Evolutionary conservation across 2,329 filamentous ascomycete genomes (phyloP).

Genomic region (Diplodia sapinea): DNA sequence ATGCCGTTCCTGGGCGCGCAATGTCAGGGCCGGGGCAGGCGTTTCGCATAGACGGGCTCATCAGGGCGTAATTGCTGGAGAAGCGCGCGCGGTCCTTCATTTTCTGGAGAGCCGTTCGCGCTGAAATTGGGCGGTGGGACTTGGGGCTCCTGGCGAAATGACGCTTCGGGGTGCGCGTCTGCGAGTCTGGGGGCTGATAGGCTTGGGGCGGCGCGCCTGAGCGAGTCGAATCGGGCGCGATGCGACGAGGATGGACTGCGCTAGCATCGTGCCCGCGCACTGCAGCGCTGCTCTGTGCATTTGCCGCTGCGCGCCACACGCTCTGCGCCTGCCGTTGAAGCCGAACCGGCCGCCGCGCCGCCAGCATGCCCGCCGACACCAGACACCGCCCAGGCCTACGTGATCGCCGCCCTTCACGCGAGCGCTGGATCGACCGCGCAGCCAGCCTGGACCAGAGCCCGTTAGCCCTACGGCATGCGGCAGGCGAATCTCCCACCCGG

Average conservation of each 20-base stretch:
- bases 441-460: constrained; percentile 21
- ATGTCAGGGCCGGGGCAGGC: background rate
- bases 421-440: constrained; percentile 31
- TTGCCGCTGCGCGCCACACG: constrained; percentile 25
- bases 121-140: constrained; percentile 11
- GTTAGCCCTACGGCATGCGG: constrained; percentile 32
- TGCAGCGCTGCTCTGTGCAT: constrained; percentile 21
- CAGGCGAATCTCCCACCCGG: constrained; percentile 30
- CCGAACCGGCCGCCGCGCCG: constrained; percentile 11
- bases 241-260: constrained; percentile 23
- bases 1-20: background rate
- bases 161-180: constrained; percentile 10
- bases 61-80: constrained; percentile 23
- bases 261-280: constrained; percentile 21
- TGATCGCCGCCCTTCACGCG: constrained; percentile 31
- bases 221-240: constrained; percentile 14
- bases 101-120: constrained; percentile 2
- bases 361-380: background rate
- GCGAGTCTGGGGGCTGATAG: constrained; percentile 4
- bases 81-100: constrained; percentile 27
- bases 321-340: constrained; percentile 26
- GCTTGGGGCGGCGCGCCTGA: constrained; percentile 23
- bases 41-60: constrained; percentile 27
- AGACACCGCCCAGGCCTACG: constrained; percentile 24
- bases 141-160: constrained; percentile 24